Base-by-base conservation (phyloP, 768 basidiomycete genomes). In the Rhodotorula diobovata region DNA sequence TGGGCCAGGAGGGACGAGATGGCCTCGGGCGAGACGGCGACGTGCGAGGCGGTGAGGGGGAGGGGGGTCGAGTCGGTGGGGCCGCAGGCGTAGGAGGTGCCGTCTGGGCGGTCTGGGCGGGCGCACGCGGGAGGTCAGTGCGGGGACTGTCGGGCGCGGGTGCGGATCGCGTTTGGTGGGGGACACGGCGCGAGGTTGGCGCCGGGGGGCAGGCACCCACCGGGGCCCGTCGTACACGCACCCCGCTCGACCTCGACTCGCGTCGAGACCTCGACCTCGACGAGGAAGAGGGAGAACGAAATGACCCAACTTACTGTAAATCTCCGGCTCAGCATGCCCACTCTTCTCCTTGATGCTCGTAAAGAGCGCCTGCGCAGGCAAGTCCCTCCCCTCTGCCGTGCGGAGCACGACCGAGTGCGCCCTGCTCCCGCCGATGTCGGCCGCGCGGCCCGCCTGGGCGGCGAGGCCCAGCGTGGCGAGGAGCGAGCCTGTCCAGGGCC, bases 401-500 rank as follows among this genome's bases (percentile, higher is more conserved):
- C 75, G 77, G 23, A 82, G 58, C 1, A 82, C 80, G 57, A 82
- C 78, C 48, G 77, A 78, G 63, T 82, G 81, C 15, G 82, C 82
- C 61, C 81, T 58, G 20, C 68, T 66, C 8, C 81, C 79, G n/a
- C 64, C 75, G 25, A 82, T 72, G 48, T 59, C 58, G 5, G 67
- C 58, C 5, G 79, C 81, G 18, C 66, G 39, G 2, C 70, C 67
- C 30, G 41, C 62, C 41, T 12, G 2, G 32, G 12, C 10, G 32
- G 50, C 48, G 59, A 83, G 67, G 0, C 69, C 73, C n/a, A 83
- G 72, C 48, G 78, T 66, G 46, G 69, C 58, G 9, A 81, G 76
- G 4, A 94, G 78, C 16, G 77, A 77, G 15, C 90, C 83, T 0
- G 90, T 90, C 92, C 93, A 96, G 25, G 90, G 89, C 35, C 93